Conservation (phyloP, 2,329 filamentous ascomycete species). For the Penicillium decumbens region DNA sequence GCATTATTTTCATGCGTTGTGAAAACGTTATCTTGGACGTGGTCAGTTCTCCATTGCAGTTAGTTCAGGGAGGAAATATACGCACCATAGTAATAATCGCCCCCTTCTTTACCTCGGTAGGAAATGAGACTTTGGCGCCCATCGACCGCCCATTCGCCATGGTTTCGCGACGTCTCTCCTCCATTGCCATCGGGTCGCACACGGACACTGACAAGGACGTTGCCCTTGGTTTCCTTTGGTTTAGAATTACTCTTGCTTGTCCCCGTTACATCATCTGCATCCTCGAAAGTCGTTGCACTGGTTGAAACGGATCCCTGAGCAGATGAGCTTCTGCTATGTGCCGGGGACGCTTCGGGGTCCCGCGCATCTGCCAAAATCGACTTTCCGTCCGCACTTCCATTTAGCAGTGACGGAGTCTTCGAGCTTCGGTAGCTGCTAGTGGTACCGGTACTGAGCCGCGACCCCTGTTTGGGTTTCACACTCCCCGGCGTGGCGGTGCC, state of each 20-base stretch:
- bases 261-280: conserved; percentile 56
- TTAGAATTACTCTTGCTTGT: conserved; percentile 31
- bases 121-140: conserved; percentile 74
- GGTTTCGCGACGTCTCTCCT: conserved; percentile 58
- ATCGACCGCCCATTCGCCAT: conserved; percentile 90
- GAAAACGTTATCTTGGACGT: conserved; percentile 81
- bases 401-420: conserved; percentile 68
- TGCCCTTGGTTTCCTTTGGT: conserved; percentile 75
- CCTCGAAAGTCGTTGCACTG: conserved; percentile 83
- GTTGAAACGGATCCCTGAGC: conserved; percentile 90
- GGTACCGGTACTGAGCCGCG: conserved; percentile 53
- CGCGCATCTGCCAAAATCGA: conserved; percentile 61
- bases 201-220: conserved; percentile 91
- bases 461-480: conserved; percentile 52
- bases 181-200: conserved; percentile 73
- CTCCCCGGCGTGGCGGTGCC: conserved; percentile 29
- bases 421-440: conserved; percentile 49
- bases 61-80: background rate
- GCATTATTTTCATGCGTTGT: conserved; percentile 89
- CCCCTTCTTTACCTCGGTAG: conserved; percentile 82
- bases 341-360: conserved; percentile 74
- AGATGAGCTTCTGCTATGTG: conserved; percentile 86
- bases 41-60: conserved; percentile 6
- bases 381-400: conserved; percentile 72
- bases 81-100: conserved; percentile 87